Base-by-base conservation (phyloP, 2,329 filamentous ascomycete species). In the Trichoderma pleuroti region DNA sequence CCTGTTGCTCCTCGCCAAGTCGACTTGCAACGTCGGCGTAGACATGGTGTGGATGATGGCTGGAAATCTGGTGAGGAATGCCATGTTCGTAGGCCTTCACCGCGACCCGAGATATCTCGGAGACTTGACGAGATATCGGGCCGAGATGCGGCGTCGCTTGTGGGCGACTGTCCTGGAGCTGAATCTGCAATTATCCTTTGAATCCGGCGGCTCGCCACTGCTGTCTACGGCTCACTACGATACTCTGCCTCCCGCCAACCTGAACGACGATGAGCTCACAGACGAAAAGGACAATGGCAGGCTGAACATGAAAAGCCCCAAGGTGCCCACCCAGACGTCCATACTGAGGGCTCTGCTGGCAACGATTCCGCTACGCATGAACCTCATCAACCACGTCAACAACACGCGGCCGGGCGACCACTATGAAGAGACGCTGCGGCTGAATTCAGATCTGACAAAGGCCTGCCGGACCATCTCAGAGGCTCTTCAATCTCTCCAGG, bases 51-150 rank as follows among this genome's bases (percentile, higher is more conserved):
- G 86, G 86, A 82, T 86, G 36, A 81, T 84, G 2, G 80, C 83
- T 0, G 87, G 87, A 0, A 77, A 80, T 0, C 72, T 89, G 12
- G 71, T 88, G n/a, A 81, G 87, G 12, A 83, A 82, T 9, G 88
- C 87, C 66, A 84, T 90, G 75, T 83, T 83, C 68, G 88, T 89
- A 82, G 87, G 88, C 4, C 79, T 89, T 7, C 87, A 90, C 75
- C 83, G 86, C 1, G 88, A 90, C 69, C 87, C 88, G 0, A 81
- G 79, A 34, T 79, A 82, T 70, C 82, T 88, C 5, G 80, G 82
- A 8, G 80, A 81, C 24, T 85, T 86, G 81, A 81, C 84, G 2
- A 74, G 78, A 0, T 82, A 86, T 42, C 80, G 82, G 24, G 81
- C 83, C 1, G 88, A 90, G 76, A 83, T 89, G 76, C 82, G 87